Conservation (phyloP, 2,329 filamentous ascomycete genomes). For the Colletotrichum sojae region DNA sequence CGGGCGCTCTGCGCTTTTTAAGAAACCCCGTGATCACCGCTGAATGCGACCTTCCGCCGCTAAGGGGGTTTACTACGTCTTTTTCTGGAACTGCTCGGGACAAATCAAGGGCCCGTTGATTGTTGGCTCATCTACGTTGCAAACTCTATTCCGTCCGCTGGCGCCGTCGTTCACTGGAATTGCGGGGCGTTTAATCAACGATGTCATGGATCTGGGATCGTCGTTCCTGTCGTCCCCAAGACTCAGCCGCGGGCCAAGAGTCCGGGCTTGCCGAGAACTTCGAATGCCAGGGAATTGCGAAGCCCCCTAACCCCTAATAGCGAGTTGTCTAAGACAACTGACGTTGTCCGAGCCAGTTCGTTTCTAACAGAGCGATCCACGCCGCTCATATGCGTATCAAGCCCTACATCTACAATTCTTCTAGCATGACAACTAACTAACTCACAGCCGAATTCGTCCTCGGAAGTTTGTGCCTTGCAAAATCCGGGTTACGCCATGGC, state of each 20-base stretch:
- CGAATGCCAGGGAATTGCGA: background rate
- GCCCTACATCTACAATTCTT: too few species aligned
- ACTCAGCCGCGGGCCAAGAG: slow-evolving; percentile 14
- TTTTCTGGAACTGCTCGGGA: background rate
- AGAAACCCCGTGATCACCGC: background rate
- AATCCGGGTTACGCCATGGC: too few species aligned
- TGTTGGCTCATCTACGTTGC: slow-evolving; percentile 14
- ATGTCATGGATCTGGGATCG: slow-evolving; percentile 32
- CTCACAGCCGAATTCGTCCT: too few species aligned
- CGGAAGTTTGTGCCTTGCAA: too few species aligned
- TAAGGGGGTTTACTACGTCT: background rate
- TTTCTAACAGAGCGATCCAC: background rate
- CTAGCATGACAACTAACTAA: too few species aligned
- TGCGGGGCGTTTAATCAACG: slow-evolving; percentile 24
- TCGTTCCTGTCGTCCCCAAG: background rate
- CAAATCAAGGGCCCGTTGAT: background rate
- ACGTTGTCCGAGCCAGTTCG: background rate
- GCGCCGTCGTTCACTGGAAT: background rate
- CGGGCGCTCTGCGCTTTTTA: background rate
- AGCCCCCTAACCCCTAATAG: slow-evolving; percentile 1
- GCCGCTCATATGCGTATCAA: too few species aligned
- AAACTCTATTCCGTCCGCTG: slow-evolving; percentile 18
- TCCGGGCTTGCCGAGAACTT: slow-evolving; percentile 17
- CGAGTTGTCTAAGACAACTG: slow-evolving; percentile 13
- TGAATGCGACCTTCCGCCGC: background rate